Percentiles rank a stretch among this genome's conserved stretches.
Evolutionary conservation across 192 early-diverging fungal genomes (phyloP).

Genomic region (Coemansia sp.): DNA sequence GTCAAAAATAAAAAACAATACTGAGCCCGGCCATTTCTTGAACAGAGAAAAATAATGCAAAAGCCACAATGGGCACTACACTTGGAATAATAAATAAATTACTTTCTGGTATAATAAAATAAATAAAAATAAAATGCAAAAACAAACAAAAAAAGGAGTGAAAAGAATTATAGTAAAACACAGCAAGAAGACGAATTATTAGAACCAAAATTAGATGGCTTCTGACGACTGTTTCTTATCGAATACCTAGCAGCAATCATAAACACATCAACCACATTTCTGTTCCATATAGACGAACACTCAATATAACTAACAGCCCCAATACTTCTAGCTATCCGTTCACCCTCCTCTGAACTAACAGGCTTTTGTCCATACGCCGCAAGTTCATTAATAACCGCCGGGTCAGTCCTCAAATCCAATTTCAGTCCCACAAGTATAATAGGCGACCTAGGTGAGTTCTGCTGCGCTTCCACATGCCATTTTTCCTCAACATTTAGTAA

Average conservation of each 20-base stretch:
- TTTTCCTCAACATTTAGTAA: slow-evolving; percentile 70
- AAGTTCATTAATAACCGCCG: slow-evolving; percentile 24
- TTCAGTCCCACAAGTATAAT: slow-evolving; percentile 39
- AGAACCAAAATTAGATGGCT: background rate
- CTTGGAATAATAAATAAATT: background rate
- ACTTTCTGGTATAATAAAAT: background rate
- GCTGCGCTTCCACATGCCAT: slow-evolving; percentile 32
- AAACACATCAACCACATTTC: slow-evolving; percentile 57
- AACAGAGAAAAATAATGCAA: too few relatives aligned
- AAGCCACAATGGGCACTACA: background rate
- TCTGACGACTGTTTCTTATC: slow-evolving; percentile 7
- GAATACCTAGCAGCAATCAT: slow-evolving; percentile 63
- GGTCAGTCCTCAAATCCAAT: slow-evolving; percentile 45
- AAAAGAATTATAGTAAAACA: slow-evolving; percentile 31
- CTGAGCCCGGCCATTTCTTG: too few relatives aligned
- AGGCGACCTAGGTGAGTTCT: slow-evolving; percentile 16
- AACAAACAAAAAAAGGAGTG: slow-evolving; percentile 1
- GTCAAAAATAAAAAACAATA: too few relatives aligned
- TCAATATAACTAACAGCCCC: slow-evolving; percentile 80
- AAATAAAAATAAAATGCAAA: background rate
- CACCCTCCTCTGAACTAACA: slow-evolving; percentile 59
- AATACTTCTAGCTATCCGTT: slow-evolving; percentile 65
- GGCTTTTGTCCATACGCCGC: slow-evolving; percentile 39
- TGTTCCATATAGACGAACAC: slow-evolving; percentile 65
- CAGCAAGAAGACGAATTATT: slow-evolving; percentile 22